Conservation (phyloP, 805 yeast species). For the Kodamaea neixiangensis region DNA sequence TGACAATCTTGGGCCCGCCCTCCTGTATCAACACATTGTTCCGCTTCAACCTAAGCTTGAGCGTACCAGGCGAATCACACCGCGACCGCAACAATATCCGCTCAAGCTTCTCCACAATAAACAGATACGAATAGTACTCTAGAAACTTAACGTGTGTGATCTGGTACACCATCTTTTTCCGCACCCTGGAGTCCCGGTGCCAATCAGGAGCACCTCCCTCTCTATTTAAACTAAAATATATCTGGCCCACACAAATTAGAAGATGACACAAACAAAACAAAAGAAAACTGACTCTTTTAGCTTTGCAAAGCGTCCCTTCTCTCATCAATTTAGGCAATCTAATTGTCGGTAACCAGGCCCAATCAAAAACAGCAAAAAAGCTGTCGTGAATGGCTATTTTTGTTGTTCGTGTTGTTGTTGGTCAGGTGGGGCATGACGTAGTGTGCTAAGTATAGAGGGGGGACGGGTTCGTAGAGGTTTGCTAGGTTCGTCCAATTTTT, state of each 20-base stretch:
- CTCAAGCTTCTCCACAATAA: slow-evolving; percentile 11
- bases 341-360: slow-evolving; percentile 2
- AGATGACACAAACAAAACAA: neutral
- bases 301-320: neutral
- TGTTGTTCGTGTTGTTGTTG: neutral
- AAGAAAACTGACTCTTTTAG: neutral
- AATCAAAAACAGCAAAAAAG: neutral
- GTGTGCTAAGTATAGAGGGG: neutral
- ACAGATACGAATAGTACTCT: slow-evolving; percentile 10
- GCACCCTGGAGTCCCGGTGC: neutral
- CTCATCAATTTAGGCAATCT: neutral
- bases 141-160: slow-evolving; percentile 8
- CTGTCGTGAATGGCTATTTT: neutral
- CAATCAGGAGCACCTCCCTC: slow-evolving; percentile 3
- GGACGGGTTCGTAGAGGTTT: too few relatives aligned
- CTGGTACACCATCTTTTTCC: slow-evolving; percentile 6
- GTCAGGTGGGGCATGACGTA: neutral
- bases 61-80: slow-evolving; percentile 4
- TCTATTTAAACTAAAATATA: neutral
- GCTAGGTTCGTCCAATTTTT: too few relatives aligned
- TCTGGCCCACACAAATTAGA: neutral
- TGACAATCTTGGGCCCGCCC: slow-evolving; percentile 3
- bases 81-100: slow-evolving; percentile 6
- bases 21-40: slow-evolving; percentile 8
- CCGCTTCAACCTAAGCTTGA: slow-evolving; percentile 7